Conservation (phyloP, 768 basidiomycete genomes). For the Kwoniella sp. region DNA sequence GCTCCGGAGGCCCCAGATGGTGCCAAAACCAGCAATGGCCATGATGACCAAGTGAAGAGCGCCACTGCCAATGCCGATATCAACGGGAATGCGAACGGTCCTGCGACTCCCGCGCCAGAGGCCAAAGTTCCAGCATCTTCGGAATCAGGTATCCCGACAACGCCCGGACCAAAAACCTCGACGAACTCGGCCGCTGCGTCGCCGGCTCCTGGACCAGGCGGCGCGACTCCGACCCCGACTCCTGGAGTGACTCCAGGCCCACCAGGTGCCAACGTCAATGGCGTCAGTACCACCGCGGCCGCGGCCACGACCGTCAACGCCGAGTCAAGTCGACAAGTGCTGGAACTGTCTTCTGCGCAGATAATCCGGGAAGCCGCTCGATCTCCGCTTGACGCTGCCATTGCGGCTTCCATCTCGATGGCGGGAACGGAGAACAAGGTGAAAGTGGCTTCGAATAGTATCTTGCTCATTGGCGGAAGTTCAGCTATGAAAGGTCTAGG, state of each 20-base stretch:
- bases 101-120: constrained; percentile 12
- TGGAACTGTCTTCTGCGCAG: constrained; percentile 8
- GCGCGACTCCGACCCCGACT: background rate
- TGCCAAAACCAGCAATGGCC: background rate
- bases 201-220: no score
- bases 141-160: background rate
- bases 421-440: constrained; percentile 46
- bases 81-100: background rate
- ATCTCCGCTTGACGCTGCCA: constrained; percentile 46
- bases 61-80: background rate
- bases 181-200: no score
- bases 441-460: constrained; percentile 34
- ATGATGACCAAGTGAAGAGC: background rate
- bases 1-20: background rate
- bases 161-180: background rate
- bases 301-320: background rate
- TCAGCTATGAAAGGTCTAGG: constrained; percentile 44
- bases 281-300: background rate
- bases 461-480: constrained; percentile 47
- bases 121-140: background rate
- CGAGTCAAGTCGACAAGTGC: background rate
- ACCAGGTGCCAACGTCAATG: background rate
- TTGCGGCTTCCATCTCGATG: constrained; percentile 41
- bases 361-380: constrained; percentile 41
- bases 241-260: background rate